Evolutionary conservation across 495 filamentous ascomycete species (phyloP), one percentile per base, ranked within the genome.

Genomic region (Penicillium coprophilum): DNA sequence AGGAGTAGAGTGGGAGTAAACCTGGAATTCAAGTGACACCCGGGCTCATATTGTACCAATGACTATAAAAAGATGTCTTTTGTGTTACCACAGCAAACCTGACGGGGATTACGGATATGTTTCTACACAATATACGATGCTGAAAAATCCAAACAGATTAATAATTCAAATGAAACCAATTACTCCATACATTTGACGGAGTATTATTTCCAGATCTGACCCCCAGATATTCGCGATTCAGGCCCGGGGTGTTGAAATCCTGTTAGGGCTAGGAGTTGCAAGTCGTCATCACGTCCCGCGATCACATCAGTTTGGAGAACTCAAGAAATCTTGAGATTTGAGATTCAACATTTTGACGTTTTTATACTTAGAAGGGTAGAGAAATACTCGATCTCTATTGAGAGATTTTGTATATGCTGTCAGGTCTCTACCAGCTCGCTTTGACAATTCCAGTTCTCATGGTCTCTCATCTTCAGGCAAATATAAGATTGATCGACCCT

Each of bases 221-320:
- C n/a, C 13, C 20, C 40, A 13, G 13, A 39, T 19, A 40, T 51
- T 51, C 49, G 49, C 34, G 34, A 51, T 51, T 51, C 11, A 19
- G n/a, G n/a, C n/a, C 19, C 2, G 6, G 1, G 27, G 23, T 39
- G 39, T 54, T 58, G 34, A 36, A 48, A 58, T 21, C 43, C 13
- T 27, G 24, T 6, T 38, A n/a, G 23, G 5, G 15, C 7, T 27
- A 6, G 20, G 1, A 15, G 43, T 27, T 44, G 5, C 32, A 44
- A 46, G 48, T 62, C 65, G 65, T 67, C 65, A 67, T 67, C 57
- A 17, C 23, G 48, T 10, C 28, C 32, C 56, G 47, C 10, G 54
- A 67, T 67, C 65, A 67, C 65, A 67, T 65, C 65, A 67, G 41
- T 38, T 61, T 30, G 7, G 40, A 27, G 39, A 40, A 66, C n/a